These are phyloP conservation scores for Mycosarcoma maydis DNA, from an alignment of 1,284 basidiomycete genomes.

Conservation along the genomic window DNA sequence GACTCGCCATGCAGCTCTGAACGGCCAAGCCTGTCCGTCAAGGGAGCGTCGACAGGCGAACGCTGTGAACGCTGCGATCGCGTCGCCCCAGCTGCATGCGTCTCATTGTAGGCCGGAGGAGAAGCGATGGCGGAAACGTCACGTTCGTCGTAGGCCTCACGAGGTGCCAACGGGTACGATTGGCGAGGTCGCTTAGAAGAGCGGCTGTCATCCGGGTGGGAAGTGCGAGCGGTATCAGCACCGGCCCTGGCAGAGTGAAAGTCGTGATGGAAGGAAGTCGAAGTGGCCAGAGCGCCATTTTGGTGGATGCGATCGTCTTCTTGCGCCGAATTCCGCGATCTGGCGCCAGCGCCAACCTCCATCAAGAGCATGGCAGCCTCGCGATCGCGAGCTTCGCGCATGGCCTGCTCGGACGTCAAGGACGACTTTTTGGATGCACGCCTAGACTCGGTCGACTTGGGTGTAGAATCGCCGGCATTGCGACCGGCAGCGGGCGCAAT, in stretches of 20 bases:
- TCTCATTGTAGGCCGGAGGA: slow-evolving; percentile 4
- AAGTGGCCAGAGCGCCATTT: slow-evolving; percentile 9
- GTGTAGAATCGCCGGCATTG: slow-evolving; percentile 9
- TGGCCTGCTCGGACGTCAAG: slow-evolving; percentile 31
- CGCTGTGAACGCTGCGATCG: slow-evolving; percentile 22
- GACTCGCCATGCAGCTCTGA: slow-evolving; percentile 11
- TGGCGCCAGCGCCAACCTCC: slow-evolving; percentile 54
- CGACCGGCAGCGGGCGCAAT: slow-evolving; percentile 42
- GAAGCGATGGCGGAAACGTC: slow-evolving; percentile 6
- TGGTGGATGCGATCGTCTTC: slow-evolving; percentile 25
- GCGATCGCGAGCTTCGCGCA: slow-evolving; percentile 57
- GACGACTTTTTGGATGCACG: slow-evolving; percentile 30
- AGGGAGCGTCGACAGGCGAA: slow-evolving; percentile 16
- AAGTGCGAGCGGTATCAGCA: slow-evolving; percentile 5
- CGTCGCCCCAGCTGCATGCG: neutral
- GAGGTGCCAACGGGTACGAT: slow-evolving; percentile 22
- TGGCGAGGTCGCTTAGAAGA: slow-evolving; percentile 39
- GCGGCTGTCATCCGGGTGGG: slow-evolving; percentile 18
- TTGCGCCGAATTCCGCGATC: slow-evolving; percentile 21
- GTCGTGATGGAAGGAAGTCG: slow-evolving; percentile 32
- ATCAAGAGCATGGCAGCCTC: slow-evolving; percentile 65
- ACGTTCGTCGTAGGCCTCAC: slow-evolving; percentile 25
- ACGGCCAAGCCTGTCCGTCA: slow-evolving; percentile 8
- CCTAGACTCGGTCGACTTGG: slow-evolving; percentile 17
- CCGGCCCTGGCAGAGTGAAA: slow-evolving; percentile 20